Base-by-base conservation (phyloP, 2,329 filamentous ascomycete genomes). In the Phaeosphaeria sp. region DNA sequence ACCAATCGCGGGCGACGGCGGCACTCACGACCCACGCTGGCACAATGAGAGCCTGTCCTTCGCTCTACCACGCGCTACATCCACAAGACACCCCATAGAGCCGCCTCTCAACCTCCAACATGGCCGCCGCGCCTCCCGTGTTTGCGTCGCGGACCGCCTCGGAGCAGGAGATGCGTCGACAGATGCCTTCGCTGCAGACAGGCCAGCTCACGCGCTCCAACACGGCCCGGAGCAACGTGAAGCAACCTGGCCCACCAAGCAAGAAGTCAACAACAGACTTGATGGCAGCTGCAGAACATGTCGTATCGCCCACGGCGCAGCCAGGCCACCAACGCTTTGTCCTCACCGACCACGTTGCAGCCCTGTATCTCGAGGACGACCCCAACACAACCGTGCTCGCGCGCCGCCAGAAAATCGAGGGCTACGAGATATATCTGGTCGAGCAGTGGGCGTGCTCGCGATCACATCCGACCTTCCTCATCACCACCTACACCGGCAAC, bases 361-460 rank as follows among this genome's bases (percentile, higher is more conserved):
- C 90, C 64, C 83, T 82, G 64, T 81, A 94, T 72, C 86, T 99
- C 21, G 91, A 96, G 80, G 91, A 96, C 73, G 95, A 98, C 64
- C 82, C 88, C 1, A 87, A 86, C 5, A 93, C 92, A 3, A 84
- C 83, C 2, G 87, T 97, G 7, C 82, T 97, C 63, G 87, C 93
- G 66, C 89, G 90, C 52, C 87, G 87, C 54, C 83, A 85, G 49
- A 81, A 85, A 49, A 84, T 99, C 6, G 81, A 86, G 59, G 94
- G 94, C 64, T 98, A 97, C 78, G 93, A 98, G 76, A 83, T 94
- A 60, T 98, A 98, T 77, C 80, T 98, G 17, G 92, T 98, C 64
- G 95, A 98, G 77, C 95, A 99, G 82, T 99, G 95, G 95, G 92
- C 92, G 6, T 97, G 93, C 77, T 97, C 94, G 13, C 88, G 95